A percentile compares a stretch with the other conserved stretches of the same genome.
These are phyloP conservation scores for Mycena rebaudengoi DNA, from an alignment of 768 basidiomycete genomes.

Conservation along the genomic window DNA sequence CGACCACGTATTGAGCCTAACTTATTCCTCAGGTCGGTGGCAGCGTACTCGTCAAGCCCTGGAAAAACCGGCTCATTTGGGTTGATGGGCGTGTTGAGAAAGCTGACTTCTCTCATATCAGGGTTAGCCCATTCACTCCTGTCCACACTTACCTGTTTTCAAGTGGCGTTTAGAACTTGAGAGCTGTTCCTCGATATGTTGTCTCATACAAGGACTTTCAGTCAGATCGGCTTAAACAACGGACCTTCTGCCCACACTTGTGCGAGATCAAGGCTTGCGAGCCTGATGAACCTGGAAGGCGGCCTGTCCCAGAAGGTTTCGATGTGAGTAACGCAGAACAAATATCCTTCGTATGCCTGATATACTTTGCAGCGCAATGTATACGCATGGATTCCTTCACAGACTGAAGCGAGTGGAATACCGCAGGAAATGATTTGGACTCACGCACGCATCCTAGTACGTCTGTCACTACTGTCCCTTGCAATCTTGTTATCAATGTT, in stretches of 20 bases:
- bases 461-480: neutral
- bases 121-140: neutral
- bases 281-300: neutral
- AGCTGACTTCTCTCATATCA: slow-evolving; percentile 6
- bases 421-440: slow-evolving; percentile 15
- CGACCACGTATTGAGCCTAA: neutral
- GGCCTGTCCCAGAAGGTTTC: slow-evolving; percentile 6
- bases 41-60: slow-evolving; percentile 6
- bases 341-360: neutral
- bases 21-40: slow-evolving; percentile 20
- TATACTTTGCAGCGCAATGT: neutral
- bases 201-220: slow-evolving; percentile 10
- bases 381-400: slow-evolving; percentile 16
- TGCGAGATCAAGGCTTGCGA: slow-evolving; percentile 1
- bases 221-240: neutral
- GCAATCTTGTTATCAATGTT: neutral
- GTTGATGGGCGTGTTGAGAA: slow-evolving; percentile 15
- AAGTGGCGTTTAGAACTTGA: neutral
- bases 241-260: slow-evolving; percentile 3
- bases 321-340: neutral
- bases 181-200: slow-evolving; percentile 1
- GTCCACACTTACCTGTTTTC: neutral
- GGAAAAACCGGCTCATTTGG: slow-evolving; percentile 10
- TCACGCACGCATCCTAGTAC: slow-evolving; percentile 13
- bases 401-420: neutral